Base-by-base conservation (phyloP, 208 protist species). In the Acanthamoeba castellanii region DNA sequence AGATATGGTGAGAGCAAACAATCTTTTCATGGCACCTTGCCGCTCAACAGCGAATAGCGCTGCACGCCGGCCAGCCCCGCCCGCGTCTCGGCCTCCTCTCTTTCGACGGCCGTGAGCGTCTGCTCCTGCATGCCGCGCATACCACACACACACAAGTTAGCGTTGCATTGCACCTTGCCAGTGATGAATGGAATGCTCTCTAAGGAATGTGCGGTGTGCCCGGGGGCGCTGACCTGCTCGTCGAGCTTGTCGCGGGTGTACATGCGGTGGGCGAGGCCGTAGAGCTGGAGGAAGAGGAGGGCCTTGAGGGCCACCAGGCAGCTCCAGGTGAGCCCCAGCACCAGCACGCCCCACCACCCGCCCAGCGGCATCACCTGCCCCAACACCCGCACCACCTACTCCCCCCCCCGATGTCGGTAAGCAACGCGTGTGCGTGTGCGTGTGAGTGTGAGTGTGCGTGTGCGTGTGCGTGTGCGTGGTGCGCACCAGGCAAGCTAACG, bases 301-400 rank as follows among this genome's bases (percentile, higher is more conserved):
- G 66, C 89, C 89, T 93, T 93, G 42, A 81, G 68, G 8, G 70
- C 89, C 37, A 82, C 89, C 11, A 93, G 52, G 42, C 50, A 68
- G n/a, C 37, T 32, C 89, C 89, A 93, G n/a, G 78, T 4, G 13
- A 93, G 89, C 4, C 5, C n/a, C 89, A 93, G 42, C 13, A 81
- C 3, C 2, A 82, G 68, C 4, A 25, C 89, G 13, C 89, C 89
- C 32, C 66, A 74, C 59, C 59, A 93, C 13, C 89, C 66, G 42
- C 42, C 42, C 68, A 93, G 32, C 42, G 89, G 89, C 59, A 93
- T 27, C 47, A 94, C n/a, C 70, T 94, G 89, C 7, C 66, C 68
- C 25, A 94, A 5, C 37, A 81, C 89, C n/a, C 89, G 59, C 34
- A 94, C 89, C 59, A 55, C 89, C 68, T 94, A 20, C 13, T 18